Conservation (phyloP, 352 stramenopile genomes). For the Phytophthora niederhauseri region DNA sequence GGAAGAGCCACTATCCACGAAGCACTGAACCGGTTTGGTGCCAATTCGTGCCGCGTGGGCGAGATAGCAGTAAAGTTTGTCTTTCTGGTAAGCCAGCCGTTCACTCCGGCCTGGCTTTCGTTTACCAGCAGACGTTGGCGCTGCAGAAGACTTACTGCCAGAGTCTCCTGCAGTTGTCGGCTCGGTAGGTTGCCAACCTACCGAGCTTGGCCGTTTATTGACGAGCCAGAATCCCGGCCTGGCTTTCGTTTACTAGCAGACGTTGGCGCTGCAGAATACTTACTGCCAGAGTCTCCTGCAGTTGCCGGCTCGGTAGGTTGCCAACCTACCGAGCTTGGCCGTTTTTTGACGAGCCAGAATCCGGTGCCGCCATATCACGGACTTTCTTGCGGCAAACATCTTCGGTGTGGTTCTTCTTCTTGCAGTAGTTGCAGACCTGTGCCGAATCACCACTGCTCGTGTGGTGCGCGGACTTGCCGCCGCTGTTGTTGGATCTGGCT, state of each 20-base stretch:
- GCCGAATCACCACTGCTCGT: not conserved
- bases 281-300: too few relatives aligned
- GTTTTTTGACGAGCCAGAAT: conserved; percentile 21
- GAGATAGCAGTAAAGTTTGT: conserved; percentile 23
- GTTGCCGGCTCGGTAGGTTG: too few relatives aligned
- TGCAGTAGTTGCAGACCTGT: conserved; percentile 11
- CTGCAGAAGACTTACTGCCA: conserved; percentile 10
- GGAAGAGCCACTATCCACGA: conserved; percentile 11
- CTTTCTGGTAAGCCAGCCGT: conserved; percentile 5
- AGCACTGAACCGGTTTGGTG: not conserved
- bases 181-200: conserved; percentile 25
- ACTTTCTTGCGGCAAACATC: conserved; percentile 18
- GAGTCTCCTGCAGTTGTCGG: not conserved
- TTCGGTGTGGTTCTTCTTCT: conserved; percentile 19
- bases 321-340: too few relatives aligned
- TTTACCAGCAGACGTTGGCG: conserved; percentile 1
- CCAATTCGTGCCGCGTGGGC: not conserved
- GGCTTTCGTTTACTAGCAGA: too few relatives aligned
- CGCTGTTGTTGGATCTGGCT: conserved; percentile 7
- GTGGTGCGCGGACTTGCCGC: not conserved
- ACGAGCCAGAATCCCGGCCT: too few relatives aligned
- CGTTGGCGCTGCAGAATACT: too few relatives aligned
- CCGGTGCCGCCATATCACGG: conserved; percentile 5
- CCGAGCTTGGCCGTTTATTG: conserved; percentile 6
- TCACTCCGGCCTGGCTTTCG: not conserved